These are phyloP conservation scores for Rutstroemia sp. DNA, from an alignment of 2,329 filamentous ascomycete genomes.

Conservation along the genomic window DNA sequence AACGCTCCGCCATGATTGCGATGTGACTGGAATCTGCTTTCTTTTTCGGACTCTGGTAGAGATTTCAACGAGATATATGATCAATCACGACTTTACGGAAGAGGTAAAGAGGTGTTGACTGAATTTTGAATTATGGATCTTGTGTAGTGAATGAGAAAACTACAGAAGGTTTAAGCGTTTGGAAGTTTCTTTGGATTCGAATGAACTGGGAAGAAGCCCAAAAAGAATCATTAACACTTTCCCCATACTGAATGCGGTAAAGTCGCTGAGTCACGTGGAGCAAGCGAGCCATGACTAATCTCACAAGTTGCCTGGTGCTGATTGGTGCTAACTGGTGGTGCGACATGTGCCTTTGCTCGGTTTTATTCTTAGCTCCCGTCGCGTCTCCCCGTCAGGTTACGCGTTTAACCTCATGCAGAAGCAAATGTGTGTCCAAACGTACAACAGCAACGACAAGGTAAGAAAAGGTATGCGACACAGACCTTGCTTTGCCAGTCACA, in stretches of 20 bases:
- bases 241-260: constrained; percentile 5
- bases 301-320: background rate
- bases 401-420: no score
- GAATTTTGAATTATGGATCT: constrained; percentile 3
- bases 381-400: no score
- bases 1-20: constrained; percentile 81
- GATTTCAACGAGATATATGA: background rate
- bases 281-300: background rate
- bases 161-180: constrained; percentile 8
- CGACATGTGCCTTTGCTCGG: background rate
- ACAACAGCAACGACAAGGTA: no score
- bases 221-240: constrained; percentile 3
- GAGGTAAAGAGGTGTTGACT: constrained; percentile 13
- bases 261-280: background rate
- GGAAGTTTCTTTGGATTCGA: constrained; percentile 6
- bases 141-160: constrained; percentile 5
- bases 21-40: constrained; percentile 10
- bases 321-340: background rate
- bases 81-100: constrained; percentile 2
- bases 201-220: constrained; percentile 6
- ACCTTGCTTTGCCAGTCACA: no score
- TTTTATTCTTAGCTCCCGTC: no score
- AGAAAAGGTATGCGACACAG: no score
- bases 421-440: no score
- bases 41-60: constrained; percentile 7